A percentile compares a stretch with the other conserved stretches of the same genome.
Conservation (phyloP, 495 filamentous ascomycete species). For the Penicillium taxi region DNA sequence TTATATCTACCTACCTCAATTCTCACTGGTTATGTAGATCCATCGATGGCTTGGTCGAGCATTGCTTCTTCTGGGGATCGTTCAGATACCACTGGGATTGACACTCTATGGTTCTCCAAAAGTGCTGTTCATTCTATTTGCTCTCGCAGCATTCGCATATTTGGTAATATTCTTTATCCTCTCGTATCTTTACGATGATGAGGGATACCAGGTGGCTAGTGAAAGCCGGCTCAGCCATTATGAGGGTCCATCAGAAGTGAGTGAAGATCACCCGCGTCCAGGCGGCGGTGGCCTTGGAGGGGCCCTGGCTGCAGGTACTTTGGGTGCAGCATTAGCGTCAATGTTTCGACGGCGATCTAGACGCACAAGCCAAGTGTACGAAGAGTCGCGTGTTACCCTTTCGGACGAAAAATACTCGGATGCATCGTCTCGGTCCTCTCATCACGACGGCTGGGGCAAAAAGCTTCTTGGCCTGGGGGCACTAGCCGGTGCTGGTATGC, state of each 20-base stretch:
- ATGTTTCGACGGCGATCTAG: conserved; percentile 44
- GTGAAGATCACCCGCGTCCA: conserved; percentile 22
- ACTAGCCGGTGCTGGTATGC: conserved; percentile 53
- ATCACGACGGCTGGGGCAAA: conserved; percentile 47
- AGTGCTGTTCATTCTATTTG: conserved; percentile 73
- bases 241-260: conserved; percentile 30
- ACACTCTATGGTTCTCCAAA: conserved; percentile 89
- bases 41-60: conserved; percentile 82
- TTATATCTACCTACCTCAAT: not conserved
- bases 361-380: conserved; percentile 26
- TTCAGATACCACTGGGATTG: conserved; percentile 82
- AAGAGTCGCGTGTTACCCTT: conserved; percentile 44
- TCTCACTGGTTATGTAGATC: conserved; percentile 28
- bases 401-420: conserved; percentile 56
- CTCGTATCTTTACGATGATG: conserved; percentile 52
- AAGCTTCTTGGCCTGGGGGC: conserved; percentile 60
- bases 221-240: conserved; percentile 39
- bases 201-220: conserved; percentile 38
- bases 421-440: conserved; percentile 25
- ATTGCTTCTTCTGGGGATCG: conserved; percentile 69
- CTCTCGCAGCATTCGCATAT: conserved; percentile 61
- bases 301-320: conserved; percentile 44
- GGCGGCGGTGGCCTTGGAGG: conserved; percentile 24
- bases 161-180: conserved; percentile 66
- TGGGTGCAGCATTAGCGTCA: conserved; percentile 54